Percentiles rank a stretch among this genome's conserved stretches.
phyloP scores from a whole-genome alignment of 352 stramenopile genomes.

The Blastocystis sp. region DNA sequence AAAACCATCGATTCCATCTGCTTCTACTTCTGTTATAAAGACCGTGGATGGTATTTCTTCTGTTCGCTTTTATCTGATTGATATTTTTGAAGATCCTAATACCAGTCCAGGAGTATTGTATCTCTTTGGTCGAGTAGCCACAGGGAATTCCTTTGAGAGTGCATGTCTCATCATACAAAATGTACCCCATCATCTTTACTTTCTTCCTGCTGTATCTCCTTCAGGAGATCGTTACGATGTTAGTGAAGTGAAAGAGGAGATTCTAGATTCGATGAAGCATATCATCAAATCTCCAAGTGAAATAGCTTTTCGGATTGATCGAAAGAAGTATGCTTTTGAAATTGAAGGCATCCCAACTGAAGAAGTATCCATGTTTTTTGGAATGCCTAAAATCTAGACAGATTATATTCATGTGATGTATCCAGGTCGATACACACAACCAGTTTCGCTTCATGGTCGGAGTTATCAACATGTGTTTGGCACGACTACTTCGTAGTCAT shows the following conservation, averaged over 20 bases:
- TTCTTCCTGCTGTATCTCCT: slow-evolving; percentile 70
- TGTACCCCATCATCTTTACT: slow-evolving; percentile 87
- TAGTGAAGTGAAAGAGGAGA: slow-evolving; percentile 78
- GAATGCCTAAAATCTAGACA: slow-evolving; percentile 68
- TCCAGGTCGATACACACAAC: slow-evolving; percentile 79
- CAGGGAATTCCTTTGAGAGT: slow-evolving; percentile 56
- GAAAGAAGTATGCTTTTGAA: slow-evolving; percentile 92
- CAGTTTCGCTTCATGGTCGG: slow-evolving; percentile 72
- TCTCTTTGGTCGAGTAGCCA: slow-evolving; percentile 89
- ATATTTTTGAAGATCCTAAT: slow-evolving; percentile 84
- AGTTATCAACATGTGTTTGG: slow-evolving; percentile 89
- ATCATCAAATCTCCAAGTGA: slow-evolving; percentile 83
- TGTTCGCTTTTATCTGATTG: slow-evolving; percentile 91
- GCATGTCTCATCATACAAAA: slow-evolving; percentile 86
- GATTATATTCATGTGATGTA: slow-evolving; percentile 96
- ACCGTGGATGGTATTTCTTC: slow-evolving; percentile 64
- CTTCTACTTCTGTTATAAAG: neutral
- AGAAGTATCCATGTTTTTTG: slow-evolving; percentile 35
- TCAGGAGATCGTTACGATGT: slow-evolving; percentile 68
- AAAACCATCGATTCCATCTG: neutral
- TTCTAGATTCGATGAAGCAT: slow-evolving; percentile 77
- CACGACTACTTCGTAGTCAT: slow-evolving; percentile 70
- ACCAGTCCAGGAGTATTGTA: slow-evolving; percentile 83
- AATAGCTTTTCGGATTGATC: slow-evolving; percentile 74
- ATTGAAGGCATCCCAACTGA: slow-evolving; percentile 82